These are phyloP conservation scores for Cryphonectria parasitica DNA, from an alignment of 2,329 filamentous ascomycete species.

Conservation along the genomic window DNA sequence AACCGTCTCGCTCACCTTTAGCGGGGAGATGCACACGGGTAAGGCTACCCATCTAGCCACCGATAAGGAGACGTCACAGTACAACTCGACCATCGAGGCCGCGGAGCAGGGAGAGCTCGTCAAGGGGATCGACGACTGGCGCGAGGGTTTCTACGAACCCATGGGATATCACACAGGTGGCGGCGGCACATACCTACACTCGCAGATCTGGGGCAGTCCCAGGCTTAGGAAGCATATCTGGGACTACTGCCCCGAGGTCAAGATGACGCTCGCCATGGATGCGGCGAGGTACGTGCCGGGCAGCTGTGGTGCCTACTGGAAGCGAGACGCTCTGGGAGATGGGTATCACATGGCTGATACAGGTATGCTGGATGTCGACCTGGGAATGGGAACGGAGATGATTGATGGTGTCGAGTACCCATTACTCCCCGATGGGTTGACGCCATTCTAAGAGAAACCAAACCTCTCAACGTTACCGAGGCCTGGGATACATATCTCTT, in stretches of 20 bases:
- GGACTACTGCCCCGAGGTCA: slow-evolving; percentile 60
- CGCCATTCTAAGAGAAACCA: slow-evolving; percentile 38
- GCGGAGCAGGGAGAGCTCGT: slow-evolving; percentile 41
- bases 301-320: slow-evolving; percentile 50
- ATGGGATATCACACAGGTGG: slow-evolving; percentile 59
- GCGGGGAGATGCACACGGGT: slow-evolving; percentile 30
- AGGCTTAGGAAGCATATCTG: slow-evolving; percentile 51
- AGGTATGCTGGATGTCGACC: slow-evolving; percentile 32
- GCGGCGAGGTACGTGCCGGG: slow-evolving; percentile 55
- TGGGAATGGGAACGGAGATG: slow-evolving; percentile 44
- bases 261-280: slow-evolving; percentile 48
- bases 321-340: slow-evolving; percentile 39
- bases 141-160: slow-evolving; percentile 46
- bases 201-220: slow-evolving; percentile 51
- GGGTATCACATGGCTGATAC: slow-evolving; percentile 29
- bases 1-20: slow-evolving; percentile 31
- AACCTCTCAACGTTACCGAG: not conserved
- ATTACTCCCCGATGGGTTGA: slow-evolving; percentile 41
- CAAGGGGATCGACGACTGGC: slow-evolving; percentile 52
- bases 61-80: slow-evolving; percentile 23
- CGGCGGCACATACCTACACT: slow-evolving; percentile 46
- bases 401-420: slow-evolving; percentile 48
- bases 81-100: slow-evolving; percentile 29
- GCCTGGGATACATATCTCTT: not conserved
- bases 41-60: slow-evolving; percentile 26